Percentiles rank a stretch among this genome's conserved stretches.
These are phyloP conservation scores for Fusarium lyarnte DNA, from an alignment of 2,329 filamentous ascomycete genomes.

Conservation along the genomic window DNA sequence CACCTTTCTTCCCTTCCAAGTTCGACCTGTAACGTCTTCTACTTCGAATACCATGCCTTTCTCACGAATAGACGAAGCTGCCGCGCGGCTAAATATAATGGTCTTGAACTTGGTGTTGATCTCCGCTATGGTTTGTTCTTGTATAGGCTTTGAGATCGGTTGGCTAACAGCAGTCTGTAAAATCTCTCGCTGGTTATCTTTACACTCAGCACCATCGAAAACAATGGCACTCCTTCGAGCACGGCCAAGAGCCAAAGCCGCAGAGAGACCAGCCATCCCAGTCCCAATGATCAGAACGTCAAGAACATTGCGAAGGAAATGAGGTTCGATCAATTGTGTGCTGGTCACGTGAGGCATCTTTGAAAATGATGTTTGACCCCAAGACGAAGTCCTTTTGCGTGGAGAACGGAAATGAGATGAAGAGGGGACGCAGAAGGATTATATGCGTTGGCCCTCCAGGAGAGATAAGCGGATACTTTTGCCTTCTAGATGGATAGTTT, in stretches of 20 bases:
- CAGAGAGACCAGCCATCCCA: not conserved
- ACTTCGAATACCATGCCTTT: not conserved
- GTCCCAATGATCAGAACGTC: slow-evolving; percentile 4
- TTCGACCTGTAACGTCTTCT: not conserved
- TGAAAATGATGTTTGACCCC: accelerated
- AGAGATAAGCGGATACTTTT: not conserved
- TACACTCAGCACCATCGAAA: not conserved
- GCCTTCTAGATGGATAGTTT: not conserved
- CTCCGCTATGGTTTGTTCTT: not conserved
- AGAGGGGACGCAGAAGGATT: accelerated
- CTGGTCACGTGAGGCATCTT: not conserved
- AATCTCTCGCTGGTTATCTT: accelerated
- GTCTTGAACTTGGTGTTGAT: not conserved
- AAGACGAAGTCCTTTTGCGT: not conserved
- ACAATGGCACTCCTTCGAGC: not conserved
- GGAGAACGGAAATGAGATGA: not conserved
- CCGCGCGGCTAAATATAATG: not conserved
- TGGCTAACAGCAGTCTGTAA: no score
- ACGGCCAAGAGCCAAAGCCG: not conserved
- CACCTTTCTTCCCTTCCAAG: slow-evolving; percentile 1
- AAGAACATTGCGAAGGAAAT: slow-evolving; percentile 9
- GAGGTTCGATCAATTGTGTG: not conserved
- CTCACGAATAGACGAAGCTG: not conserved
- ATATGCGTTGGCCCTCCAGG: not conserved
- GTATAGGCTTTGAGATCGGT: accelerated